Percentiles rank a stretch among this genome's conserved stretches.
Evolutionary conservation across 192 early-diverging fungal genomes (phyloP).

Genomic region (Coemansia sp.): DNA sequence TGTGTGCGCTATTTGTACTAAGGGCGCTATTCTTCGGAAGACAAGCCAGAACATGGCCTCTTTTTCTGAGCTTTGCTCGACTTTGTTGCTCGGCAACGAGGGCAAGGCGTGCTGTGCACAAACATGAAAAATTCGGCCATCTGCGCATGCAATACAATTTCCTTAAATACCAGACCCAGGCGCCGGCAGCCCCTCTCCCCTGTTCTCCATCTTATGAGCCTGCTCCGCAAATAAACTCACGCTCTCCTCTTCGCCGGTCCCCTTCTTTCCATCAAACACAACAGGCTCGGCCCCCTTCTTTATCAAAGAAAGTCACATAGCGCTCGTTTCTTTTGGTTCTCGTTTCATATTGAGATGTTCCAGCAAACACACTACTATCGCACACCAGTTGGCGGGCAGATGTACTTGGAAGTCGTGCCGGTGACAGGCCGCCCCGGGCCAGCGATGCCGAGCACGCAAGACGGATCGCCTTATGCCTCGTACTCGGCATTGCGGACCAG

Average conservation of each 20-base stretch:
- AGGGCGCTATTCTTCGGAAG: slow-evolving; percentile 9
- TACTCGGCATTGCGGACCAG: neutral
- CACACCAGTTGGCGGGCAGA: slow-evolving; percentile 11
- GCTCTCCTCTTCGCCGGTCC: neutral
- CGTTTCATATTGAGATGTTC: slow-evolving; percentile 16
- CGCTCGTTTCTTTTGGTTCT: too few relatives aligned
- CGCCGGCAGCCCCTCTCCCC: neutral
- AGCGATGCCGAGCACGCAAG: slow-evolving; percentile 2
- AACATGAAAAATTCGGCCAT: slow-evolving; percentile 9
- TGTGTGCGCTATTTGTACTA: slow-evolving; percentile 8
- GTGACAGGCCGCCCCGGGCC: neutral
- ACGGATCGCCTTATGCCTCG: neutral
- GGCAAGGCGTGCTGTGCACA: slow-evolving; percentile 3
- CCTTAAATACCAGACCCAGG: slow-evolving; percentile 3
- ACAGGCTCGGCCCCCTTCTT: neutral
- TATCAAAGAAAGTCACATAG: neutral
- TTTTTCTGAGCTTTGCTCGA: slow-evolving; percentile 2
- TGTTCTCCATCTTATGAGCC: neutral
- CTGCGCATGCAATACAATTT: slow-evolving; percentile 3
- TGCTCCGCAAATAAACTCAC: neutral
- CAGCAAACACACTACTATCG: slow-evolving; percentile 11
- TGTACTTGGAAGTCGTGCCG: slow-evolving; percentile 20
- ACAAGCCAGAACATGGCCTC: neutral
- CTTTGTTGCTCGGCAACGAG: neutral
- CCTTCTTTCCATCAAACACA: neutral